These are phyloP conservation scores for Alliaria petiolata DNA, from an alignment of 345 rosid genomes.

Conservation along the genomic window DNA sequence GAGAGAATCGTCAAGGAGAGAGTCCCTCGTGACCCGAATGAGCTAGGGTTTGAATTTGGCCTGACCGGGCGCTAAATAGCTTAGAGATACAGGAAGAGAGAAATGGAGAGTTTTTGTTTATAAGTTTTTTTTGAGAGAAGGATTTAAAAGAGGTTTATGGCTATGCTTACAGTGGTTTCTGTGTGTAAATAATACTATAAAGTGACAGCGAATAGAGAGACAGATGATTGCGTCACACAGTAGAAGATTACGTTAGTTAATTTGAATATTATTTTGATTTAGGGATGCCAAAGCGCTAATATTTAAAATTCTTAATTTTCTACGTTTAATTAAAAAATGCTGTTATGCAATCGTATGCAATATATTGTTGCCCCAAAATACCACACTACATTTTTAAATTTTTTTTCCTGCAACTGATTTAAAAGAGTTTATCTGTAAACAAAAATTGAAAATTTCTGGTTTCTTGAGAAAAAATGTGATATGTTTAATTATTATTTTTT, in stretches of 20 bases:
- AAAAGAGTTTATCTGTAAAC: no score
- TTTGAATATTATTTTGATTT: not conserved
- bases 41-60: conserved; percentile 4
- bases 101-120: no score
- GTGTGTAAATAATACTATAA: not conserved
- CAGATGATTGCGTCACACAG: no score
- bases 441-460: no score
- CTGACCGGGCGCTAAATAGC: not conserved
- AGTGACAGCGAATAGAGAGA: not conserved
- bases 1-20: not conserved
- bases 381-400: no score
- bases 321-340: not conserved
- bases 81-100: conserved; percentile 6
- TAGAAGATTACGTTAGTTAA: not conserved
- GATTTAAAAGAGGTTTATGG: conserved; percentile 32
- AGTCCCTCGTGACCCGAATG: no score
- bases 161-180: not conserved
- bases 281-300: not conserved
- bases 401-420: not conserved
- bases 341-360: not conserved
- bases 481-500: no score
- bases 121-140: no score
- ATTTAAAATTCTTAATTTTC: not conserved
- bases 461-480: no score
- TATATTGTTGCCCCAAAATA: no score